Conservation (phyloP, 169 alveolate species). For the Cardiosporidium cionae region DNA sequence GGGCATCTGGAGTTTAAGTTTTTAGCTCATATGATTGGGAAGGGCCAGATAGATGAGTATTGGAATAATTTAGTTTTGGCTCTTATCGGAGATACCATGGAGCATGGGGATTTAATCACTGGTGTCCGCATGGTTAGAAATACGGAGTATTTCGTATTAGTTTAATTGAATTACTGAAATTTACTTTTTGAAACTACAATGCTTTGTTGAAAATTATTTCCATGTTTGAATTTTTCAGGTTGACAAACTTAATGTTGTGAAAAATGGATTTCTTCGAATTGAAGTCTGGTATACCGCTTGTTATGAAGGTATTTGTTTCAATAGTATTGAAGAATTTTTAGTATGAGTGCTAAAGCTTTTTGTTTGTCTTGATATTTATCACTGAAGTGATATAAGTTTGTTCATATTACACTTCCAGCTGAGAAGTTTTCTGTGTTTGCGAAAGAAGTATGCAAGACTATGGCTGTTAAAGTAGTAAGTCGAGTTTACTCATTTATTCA, state of each 20-base stretch:
- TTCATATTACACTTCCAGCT: too few relatives aligned
- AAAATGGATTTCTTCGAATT: neutral
- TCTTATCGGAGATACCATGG: slow-evolving; percentile 55
- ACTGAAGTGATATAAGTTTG: too few relatives aligned
- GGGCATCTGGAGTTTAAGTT: slow-evolving; percentile 57
- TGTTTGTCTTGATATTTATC: too few relatives aligned
- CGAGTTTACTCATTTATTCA: too few relatives aligned
- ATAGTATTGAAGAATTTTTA: too few relatives aligned
- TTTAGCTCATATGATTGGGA: slow-evolving; percentile 7
- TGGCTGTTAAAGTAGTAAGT: too few relatives aligned
- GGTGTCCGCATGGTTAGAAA: slow-evolving; percentile 34
- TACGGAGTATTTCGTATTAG: neutral
- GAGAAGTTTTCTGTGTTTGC: too few relatives aligned
- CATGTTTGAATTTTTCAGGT: neutral
- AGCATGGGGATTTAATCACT: slow-evolving; percentile 35
- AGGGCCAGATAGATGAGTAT: slow-evolving; percentile 48
- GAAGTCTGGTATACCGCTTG: neutral
- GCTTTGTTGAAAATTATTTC: too few relatives aligned
- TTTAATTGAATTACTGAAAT: neutral
- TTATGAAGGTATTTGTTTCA: too few relatives aligned
- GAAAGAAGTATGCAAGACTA: too few relatives aligned
- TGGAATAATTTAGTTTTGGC: slow-evolving; percentile 68
- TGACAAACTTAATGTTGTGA: neutral
- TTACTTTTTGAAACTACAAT: too few relatives aligned
- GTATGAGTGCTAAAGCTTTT: too few relatives aligned